phyloP scores from a whole-genome alignment of 192 early-diverging fungal species.

The Linnemannia hyalina region DNA sequence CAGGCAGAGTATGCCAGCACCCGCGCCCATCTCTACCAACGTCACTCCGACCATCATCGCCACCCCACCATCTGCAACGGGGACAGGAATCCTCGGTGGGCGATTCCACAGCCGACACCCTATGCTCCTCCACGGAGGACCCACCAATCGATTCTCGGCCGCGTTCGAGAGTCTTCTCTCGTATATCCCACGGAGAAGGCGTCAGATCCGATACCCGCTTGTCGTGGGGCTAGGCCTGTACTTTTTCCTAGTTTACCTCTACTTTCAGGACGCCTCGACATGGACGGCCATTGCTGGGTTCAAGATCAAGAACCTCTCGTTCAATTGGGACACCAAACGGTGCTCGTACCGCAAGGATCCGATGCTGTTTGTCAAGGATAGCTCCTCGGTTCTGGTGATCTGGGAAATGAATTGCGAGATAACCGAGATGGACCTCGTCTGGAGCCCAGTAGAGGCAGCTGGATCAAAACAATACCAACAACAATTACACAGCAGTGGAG shows the following conservation, averaged over 20 bases:
- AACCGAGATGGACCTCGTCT: constrained; percentile 59
- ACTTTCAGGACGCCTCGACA: constrained; percentile 36
- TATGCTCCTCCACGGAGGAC: constrained; percentile 43
- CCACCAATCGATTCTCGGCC: constrained; percentile 7
- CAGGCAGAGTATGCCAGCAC: constrained; percentile 46
- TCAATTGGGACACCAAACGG: constrained; percentile 59
- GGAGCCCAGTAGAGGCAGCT: constrained; percentile 33
- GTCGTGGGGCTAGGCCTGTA: constrained; percentile 26
- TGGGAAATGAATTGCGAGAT: constrained; percentile 71
- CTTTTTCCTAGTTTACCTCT: constrained; percentile 27
- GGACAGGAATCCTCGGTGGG: constrained; percentile 29
- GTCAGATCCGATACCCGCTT: constrained; percentile 43
- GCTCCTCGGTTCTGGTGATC: constrained; percentile 60
- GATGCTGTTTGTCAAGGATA: constrained; percentile 65
- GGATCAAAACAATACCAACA: neutral
- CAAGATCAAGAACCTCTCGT: constrained; percentile 63
- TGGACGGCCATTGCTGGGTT: constrained; percentile 39
- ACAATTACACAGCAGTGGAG: neutral
- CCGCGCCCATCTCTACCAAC: constrained; percentile 48
- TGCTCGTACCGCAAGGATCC: constrained; percentile 69
- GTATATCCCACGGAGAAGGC: constrained; percentile 37
- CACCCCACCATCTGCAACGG: constrained; percentile 53
- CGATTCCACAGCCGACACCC: constrained; percentile 46
- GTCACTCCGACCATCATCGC: constrained; percentile 48
- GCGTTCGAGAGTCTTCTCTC: constrained; percentile 25